Evolutionary conservation across 2,329 filamentous ascomycete genomes (phyloP).

Genomic region (Cytospora paraplurivora): DNA sequence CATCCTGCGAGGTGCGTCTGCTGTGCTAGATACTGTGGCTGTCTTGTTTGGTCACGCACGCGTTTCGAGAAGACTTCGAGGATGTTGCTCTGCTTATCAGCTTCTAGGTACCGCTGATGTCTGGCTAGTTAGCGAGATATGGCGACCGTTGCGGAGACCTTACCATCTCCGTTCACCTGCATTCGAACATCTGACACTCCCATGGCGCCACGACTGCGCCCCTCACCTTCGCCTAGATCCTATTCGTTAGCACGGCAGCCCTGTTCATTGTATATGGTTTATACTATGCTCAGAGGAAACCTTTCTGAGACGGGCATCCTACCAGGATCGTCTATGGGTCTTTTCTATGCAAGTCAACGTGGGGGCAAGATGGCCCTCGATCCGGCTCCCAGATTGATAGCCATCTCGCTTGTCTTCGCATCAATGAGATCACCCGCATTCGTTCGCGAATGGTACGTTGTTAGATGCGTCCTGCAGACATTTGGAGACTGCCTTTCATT

Average conservation of each 20-base stretch:
- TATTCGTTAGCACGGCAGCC: slow-evolving; percentile 15
- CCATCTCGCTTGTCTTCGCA: slow-evolving; percentile 21
- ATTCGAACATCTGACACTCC: slow-evolving; percentile 1
- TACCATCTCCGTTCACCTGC: slow-evolving; percentile 1
- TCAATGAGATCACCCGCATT: slow-evolving; percentile 16
- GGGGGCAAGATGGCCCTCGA: slow-evolving; percentile 22
- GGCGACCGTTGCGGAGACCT: background rate
- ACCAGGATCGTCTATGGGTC: slow-evolving; percentile 24
- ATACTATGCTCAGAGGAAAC: slow-evolving; percentile 14
- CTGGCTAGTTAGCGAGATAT: background rate
- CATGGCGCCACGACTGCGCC: slow-evolving; percentile 4
- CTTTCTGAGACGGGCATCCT: slow-evolving; percentile 19
- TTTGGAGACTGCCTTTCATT: background rate
- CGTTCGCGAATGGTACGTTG: slow-evolving; percentile 7
- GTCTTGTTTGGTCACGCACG: background rate
- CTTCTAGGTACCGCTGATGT: slow-evolving; percentile 11
- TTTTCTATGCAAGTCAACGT: slow-evolving; percentile 27
- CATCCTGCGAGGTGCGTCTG: background rate
- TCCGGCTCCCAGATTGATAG: slow-evolving; percentile 12
- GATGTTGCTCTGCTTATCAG: background rate
- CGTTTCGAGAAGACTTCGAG: background rate
- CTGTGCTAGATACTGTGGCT: slow-evolving; percentile 1
- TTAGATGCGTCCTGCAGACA: slow-evolving; percentile 4
- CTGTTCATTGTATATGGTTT: slow-evolving; percentile 7
- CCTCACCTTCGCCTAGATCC: slow-evolving; percentile 14